These are phyloP conservation scores for Collybiopsis confluens DNA, from an alignment of 768 basidiomycete genomes.

Conservation along the genomic window DNA sequence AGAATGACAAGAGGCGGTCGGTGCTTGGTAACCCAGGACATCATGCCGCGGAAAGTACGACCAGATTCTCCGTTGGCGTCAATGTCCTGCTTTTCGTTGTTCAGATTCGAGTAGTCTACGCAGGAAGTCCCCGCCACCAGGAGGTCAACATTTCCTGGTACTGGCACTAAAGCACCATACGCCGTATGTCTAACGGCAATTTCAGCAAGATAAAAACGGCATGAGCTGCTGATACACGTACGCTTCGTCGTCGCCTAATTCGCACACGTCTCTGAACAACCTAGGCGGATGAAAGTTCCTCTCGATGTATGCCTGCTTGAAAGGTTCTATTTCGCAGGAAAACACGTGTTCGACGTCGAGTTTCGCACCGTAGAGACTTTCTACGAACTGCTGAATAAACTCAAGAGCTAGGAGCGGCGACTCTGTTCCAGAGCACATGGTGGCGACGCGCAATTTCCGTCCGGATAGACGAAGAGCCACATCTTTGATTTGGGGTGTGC, in stretches of 20 bases:
- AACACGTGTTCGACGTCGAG: conserved; percentile 88
- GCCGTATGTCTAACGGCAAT: conserved; percentile 69
- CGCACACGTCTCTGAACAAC: conserved; percentile 91
- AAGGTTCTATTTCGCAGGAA: conserved; percentile 95
- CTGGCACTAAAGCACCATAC: conserved; percentile 79
- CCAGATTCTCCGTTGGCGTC: conserved; percentile 91
- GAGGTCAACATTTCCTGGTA: conserved; percentile 89
- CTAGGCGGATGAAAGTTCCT: conserved; percentile 91
- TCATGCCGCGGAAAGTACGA: conserved; percentile 91
- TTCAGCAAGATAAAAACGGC: conserved; percentile 1
- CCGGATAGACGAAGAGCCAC: conserved; percentile 68
- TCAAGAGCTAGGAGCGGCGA: conserved; percentile 89
- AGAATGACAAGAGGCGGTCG: conserved; percentile 89
- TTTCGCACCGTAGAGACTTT: conserved; percentile 57
- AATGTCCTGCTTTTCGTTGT: conserved; percentile 88
- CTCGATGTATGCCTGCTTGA: conserved; percentile 97
- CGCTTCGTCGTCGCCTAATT: conserved; percentile 77
- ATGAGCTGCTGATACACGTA: conserved; percentile 31
- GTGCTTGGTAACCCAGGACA: conserved; percentile 85
- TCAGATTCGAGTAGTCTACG: conserved; percentile 95
- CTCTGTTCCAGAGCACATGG: conserved; percentile 97
- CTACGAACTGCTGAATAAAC: conserved; percentile 72
- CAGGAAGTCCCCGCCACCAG: conserved; percentile 94
- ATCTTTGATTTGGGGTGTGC: conserved; percentile 53
- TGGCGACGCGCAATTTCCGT: conserved; percentile 86